Percentiles rank a stretch among this genome's conserved stretches.
phyloP scores from a whole-genome alignment of 2,329 filamentous ascomycete genomes.

The Biscogniauxia mediterranea region DNA sequence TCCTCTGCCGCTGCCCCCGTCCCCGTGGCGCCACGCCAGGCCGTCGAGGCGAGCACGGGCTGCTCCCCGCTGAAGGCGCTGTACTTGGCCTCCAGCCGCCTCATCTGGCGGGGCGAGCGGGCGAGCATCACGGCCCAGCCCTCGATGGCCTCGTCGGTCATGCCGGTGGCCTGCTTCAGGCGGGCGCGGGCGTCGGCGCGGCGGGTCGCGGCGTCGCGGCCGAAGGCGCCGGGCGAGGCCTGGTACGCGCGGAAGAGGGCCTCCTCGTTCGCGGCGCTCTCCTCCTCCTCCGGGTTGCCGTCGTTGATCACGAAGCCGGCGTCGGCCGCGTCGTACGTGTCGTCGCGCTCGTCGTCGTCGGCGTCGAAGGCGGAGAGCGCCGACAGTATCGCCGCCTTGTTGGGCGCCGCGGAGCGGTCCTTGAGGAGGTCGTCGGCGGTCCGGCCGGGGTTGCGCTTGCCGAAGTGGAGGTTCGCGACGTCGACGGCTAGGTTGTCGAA shows the following conservation, averaged over 20 bases:
- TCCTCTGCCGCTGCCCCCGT: too few relatives aligned
- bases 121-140: conserved; percentile 88
- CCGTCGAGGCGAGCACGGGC: conserved; percentile 59
- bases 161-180: conserved; percentile 73
- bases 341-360: conserved; percentile 94
- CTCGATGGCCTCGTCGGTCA: conserved; percentile 93
- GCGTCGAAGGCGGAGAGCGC: conserved; percentile 87
- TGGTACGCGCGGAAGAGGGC: conserved; percentile 71
- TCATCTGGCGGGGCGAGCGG: conserved; percentile 67
- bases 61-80: conserved; percentile 66
- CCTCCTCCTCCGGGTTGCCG: conserved; percentile 54
- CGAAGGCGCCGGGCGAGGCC: conserved; percentile 63
- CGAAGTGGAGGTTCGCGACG: conserved; percentile 71
- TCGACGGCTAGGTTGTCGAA: conserved; percentile 70
- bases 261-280: conserved; percentile 63
- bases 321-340: conserved; percentile 91
- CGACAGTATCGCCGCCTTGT: conserved; percentile 83
- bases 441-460: conserved; percentile 61
- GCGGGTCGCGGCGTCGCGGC: conserved; percentile 68
- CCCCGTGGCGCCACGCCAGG: conserved; percentile 60
- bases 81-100: conserved; percentile 69
- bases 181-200: conserved; percentile 59
- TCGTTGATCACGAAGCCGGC: conserved; percentile 85
- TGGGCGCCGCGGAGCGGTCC: conserved; percentile 62
- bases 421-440: conserved; percentile 72